Base-by-base conservation (phyloP, 2,329 filamentous ascomycete species). In the Triangularia setosa region DNA sequence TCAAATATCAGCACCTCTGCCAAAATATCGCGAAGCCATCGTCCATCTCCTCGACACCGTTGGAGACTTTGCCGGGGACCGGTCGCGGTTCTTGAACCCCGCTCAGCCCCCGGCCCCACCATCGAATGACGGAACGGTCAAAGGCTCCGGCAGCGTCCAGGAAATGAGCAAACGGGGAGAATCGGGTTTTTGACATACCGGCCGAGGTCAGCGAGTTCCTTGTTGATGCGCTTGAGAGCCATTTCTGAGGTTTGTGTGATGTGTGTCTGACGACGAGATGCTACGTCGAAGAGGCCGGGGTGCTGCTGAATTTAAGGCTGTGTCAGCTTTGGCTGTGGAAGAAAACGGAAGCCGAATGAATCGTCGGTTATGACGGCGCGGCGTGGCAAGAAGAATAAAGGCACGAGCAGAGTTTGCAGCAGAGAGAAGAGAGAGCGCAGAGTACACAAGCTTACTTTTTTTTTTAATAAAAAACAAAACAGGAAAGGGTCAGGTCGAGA, bases 201-300 rank as follows among this genome's bases (percentile, higher is more conserved):
- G 83, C 91, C 91, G 80, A 95, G 86, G 79, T 95, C 91, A 80
- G 90, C 89, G 78, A 95, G 87, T 82, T 95, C 91, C 89, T 93
- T 95, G 87, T 94, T 94, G 81, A 95, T 95, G 81, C 91, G 89
- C 90, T 95, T 95, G 75, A 95, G 87, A 80, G 91, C 91, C 91
- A 95, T 95, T 75, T 71, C 67, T 70, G 68, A 48, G 63, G 62
- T 70, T 62, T 69, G 60, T 69, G 65, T 62, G 66, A 58, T 65
- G 65, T 63, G 62, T 68, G 67, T 68, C 68, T 70, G 63, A 40
- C 64, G 59, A 58, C 64, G 64, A 65, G 40, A 44, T 66, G 30
- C 60, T 63, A 63, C 61, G 67, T 70, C 61, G 64, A 68, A 64
- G 64, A 33, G 60, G 55, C 61, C n/a, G 64, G 56, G 63, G 60